These are phyloP conservation scores for Dovyalis caffra DNA, from an alignment of 345 rosid genomes.

Conservation along the genomic window DNA sequence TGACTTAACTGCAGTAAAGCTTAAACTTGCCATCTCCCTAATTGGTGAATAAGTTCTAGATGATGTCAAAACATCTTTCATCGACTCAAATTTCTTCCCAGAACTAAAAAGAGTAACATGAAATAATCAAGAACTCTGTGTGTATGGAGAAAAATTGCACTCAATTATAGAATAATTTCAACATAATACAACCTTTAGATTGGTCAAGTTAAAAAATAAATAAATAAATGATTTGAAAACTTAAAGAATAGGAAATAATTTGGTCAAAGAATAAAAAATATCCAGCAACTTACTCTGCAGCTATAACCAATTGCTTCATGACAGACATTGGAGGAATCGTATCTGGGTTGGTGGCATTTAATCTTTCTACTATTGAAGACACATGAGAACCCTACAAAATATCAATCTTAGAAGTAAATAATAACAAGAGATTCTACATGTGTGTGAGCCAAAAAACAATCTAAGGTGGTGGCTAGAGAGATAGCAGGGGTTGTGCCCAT, in stretches of 20 bases:
- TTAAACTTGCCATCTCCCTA: slow-evolving; percentile 76
- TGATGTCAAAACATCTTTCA: slow-evolving; percentile 75
- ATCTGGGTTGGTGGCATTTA: slow-evolving; percentile 51
- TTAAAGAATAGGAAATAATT: not conserved
- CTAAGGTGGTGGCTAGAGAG: too few relatives aligned
- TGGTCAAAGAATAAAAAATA: not conserved
- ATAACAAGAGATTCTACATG: not conserved
- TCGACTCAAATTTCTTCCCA: slow-evolving; percentile 63
- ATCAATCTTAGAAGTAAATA: not conserved
- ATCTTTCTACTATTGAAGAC: slow-evolving; percentile 47
- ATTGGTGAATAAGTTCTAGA: slow-evolving; percentile 79
- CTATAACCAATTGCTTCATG: slow-evolving; percentile 77
- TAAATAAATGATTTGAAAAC: not conserved
- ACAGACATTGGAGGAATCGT: slow-evolving; percentile 66
- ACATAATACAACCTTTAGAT: not conserved
- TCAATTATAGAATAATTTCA: slow-evolving; percentile 7
- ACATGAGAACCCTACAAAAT: slow-evolving; percentile 55
- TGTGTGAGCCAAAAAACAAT: not conserved
- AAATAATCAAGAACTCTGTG: slow-evolving; percentile 6
- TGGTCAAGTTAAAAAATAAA: not conserved
- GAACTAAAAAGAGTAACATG: slow-evolving; percentile 42
- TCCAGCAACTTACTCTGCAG: slow-evolving; percentile 69
- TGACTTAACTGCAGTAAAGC: slow-evolving; percentile 83
- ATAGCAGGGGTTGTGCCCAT: too few relatives aligned
- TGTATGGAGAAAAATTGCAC: slow-evolving; percentile 14